Evolutionary conservation across 208 protist genomes (phyloP), one percentile per base, ranked within the genome.

Genomic region (Crithidia mellificae): DNA sequence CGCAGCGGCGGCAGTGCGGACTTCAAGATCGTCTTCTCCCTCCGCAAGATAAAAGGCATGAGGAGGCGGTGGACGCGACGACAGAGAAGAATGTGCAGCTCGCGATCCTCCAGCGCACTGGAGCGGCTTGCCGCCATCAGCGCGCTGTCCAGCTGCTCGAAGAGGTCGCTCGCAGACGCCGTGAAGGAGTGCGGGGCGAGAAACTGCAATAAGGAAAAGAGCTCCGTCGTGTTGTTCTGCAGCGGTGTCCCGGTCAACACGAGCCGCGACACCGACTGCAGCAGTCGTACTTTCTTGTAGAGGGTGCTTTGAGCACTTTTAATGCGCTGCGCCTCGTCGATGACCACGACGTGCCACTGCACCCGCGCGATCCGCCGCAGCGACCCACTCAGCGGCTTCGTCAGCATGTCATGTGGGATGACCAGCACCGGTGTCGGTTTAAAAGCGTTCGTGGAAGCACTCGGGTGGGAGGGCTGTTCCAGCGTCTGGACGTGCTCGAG

Each of bases 321-420:
- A 30, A 98, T 80, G 39, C 95, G 82, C 73, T 98, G 97, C 2
- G 89, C 95, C 68, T 98, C 97, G 70, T 98, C 97, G 6, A 98
- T 84, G 0, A 98, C 81, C 0, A 97, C 56, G 36, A 91, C 81
- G 22, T 88, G 68, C 80, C 82, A 98, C 14, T 41, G 59, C 15
- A 98, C 74, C 6, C 63, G 71, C 1, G 58, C 20, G 27, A 84
- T 75, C n/a, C 67, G 64, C n/a, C 80, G 68, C 53, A 70, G 63
- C 15, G 68, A n/a, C n/a, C 59, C 66, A 15, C 51, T 61, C 15
- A 59, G 47, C 47, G 64, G 61, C 30, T 69, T 74, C 27, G 66
- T 63, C 14, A 87, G 72, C 39, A 84, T 61, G 29, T 87, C 82
- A 47, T 84, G 82, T 4, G 82, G 74, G 44, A 84, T 77, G 15